Evolutionary conservation across 768 basidiomycete species (phyloP).

Genomic region (Pisolithus albus): DNA sequence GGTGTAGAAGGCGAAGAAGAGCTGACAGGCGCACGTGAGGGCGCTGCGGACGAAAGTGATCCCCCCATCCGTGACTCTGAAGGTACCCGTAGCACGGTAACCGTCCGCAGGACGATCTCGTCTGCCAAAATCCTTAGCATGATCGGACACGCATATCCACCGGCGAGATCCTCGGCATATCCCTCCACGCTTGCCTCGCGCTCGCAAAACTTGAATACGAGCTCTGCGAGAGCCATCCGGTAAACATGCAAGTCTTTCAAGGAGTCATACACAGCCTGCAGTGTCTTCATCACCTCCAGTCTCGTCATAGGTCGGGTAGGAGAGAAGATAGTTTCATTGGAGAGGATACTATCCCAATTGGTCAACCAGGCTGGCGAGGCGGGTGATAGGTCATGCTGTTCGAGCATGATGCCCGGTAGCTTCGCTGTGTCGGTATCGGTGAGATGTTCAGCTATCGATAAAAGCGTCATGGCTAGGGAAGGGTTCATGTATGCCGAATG

Average conservation of each 20-base stretch:
- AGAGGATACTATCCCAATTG: constrained; percentile 56
- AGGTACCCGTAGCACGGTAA: constrained; percentile 30
- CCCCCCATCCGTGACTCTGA: constrained; percentile 1
- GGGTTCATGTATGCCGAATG: constrained; percentile 53
- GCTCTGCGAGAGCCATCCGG: constrained; percentile 44
- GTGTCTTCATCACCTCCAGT: constrained; percentile 46
- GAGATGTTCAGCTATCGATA: constrained; percentile 62
- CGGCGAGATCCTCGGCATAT: constrained; percentile 16
- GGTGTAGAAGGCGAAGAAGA: constrained; percentile 15
- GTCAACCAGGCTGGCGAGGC: constrained; percentile 65
- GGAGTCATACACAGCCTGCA: constrained; percentile 54
- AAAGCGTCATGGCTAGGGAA: constrained; percentile 54
- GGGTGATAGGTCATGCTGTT: constrained; percentile 63
- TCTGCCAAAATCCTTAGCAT: constrained; percentile 61
- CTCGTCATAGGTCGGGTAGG: constrained; percentile 45
- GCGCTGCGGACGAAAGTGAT: not conserved
- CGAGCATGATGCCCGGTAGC: constrained; percentile 55
- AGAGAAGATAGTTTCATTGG: constrained; percentile 40
- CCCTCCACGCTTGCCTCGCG: constrained; percentile 24
- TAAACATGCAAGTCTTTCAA: constrained; percentile 66
- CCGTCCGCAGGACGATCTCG: constrained; percentile 53
- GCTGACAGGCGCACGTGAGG: not conserved
- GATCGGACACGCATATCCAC: constrained; percentile 20
- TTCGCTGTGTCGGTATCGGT: constrained; percentile 61
- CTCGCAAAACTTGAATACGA: constrained; percentile 49